phyloP scores from a whole-genome alignment of 345 rosid species.

The Eucalyptus caleyi region DNA sequence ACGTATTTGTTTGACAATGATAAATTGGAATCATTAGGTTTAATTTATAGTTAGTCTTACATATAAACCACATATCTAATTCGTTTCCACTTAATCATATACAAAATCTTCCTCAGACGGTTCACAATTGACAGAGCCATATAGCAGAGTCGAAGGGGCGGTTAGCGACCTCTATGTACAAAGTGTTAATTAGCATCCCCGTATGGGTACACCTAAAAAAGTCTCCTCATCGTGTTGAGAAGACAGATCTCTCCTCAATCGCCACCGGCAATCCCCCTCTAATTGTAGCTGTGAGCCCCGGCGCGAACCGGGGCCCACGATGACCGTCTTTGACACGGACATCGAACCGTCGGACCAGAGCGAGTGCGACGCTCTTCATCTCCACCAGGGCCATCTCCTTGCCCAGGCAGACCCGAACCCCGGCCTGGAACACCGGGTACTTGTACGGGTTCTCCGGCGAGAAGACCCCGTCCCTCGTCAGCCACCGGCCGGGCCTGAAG shows the following conservation, averaged over 20 bases:
- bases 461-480: conserved; percentile 15
- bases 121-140: not conserved
- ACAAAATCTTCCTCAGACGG: not conserved
- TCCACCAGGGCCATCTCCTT: conserved; percentile 47
- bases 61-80: not conserved
- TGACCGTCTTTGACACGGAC: conserved; percentile 6
- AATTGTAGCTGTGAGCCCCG: conserved; percentile 69
- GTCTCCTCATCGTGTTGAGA: not conserved
- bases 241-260: not conserved
- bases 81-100: not conserved
- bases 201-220: not conserved
- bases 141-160: not conserved
- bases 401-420: conserved; percentile 49
- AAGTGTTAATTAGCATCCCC: not conserved
- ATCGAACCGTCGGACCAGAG: conserved; percentile 21
- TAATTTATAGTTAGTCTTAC: no score
- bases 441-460: conserved; percentile 13
- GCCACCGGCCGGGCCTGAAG: conserved; percentile 42
- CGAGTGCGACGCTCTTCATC: conserved; percentile 34
- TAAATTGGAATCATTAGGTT: no score
- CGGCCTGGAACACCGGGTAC: conserved; percentile 58
- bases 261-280: conserved; percentile 53
- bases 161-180: not conserved
- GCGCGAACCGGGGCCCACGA: conserved; percentile 23
- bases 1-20: no score